phyloP scores from a whole-genome alignment of 768 basidiomycete genomes.

The Tubosaeta brunneosetosa region DNA sequence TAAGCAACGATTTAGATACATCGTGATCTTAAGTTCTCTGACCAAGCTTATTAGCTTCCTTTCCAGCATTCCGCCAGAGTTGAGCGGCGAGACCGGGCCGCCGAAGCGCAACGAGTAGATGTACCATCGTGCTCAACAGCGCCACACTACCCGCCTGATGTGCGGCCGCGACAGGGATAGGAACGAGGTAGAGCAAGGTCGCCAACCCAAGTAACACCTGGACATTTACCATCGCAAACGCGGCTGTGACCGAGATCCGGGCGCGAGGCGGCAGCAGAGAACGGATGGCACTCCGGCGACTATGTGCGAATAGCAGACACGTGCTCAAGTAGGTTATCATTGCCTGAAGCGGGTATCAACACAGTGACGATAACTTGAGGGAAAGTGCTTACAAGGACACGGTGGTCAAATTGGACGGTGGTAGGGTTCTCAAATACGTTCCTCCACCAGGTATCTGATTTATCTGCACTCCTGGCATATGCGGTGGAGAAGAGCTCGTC shows the following conservation, averaged over 20 bases:
- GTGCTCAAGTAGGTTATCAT: conserved; percentile 77
- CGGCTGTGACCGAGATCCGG: conserved; percentile 46
- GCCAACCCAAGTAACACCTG: conserved; percentile 76
- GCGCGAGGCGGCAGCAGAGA: conserved; percentile 57
- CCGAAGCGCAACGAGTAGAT: conserved; percentile 66
- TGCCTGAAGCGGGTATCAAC: conserved; percentile 46
- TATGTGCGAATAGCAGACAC: conserved; percentile 56
- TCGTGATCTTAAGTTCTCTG: conserved; percentile 2
- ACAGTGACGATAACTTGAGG: not conserved
- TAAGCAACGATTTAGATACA: conserved; percentile 10
- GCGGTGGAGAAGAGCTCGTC: conserved; percentile 75
- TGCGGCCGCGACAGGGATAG: conserved; percentile 83
- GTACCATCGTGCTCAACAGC: conserved; percentile 78
- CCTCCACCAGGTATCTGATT: conserved; percentile 87
- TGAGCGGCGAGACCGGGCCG: conserved; percentile 63
- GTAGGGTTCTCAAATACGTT: conserved; percentile 97
- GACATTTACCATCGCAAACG: conserved; percentile 77
- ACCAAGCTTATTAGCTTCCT: conserved; percentile 12
- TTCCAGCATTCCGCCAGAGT: conserved; percentile 46
- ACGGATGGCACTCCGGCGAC: conserved; percentile 46
- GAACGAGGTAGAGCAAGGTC: conserved; percentile 89
- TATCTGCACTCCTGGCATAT: conserved; percentile 67
- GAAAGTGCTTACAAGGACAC: conserved; percentile 63
- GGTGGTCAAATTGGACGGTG: conserved; percentile 96
- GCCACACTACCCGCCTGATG: conserved; percentile 96